A percentile compares a stretch with the other conserved stretches of the same genome.
Conservation (phyloP, 1,284 basidiomycete genomes). For the Trichosporon sp. region DNA sequence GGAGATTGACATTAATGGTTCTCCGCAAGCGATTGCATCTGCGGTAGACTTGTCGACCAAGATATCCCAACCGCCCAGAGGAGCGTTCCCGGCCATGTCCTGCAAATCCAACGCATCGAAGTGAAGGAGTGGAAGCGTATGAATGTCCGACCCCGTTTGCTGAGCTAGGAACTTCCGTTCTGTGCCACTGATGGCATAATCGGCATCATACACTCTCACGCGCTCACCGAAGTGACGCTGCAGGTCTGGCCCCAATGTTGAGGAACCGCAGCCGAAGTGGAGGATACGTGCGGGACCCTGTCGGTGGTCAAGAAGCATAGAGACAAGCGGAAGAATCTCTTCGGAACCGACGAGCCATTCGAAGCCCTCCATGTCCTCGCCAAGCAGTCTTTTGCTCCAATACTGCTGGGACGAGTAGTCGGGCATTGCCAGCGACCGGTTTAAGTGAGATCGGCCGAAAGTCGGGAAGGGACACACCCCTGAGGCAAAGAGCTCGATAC, state of each 20-base stretch:
- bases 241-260: conserved; percentile 36
- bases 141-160: background rate
- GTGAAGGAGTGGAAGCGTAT: conserved; percentile 16
- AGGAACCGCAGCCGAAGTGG: conserved; percentile 52
- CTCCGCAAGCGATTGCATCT: conserved; percentile 52
- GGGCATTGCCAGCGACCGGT: background rate
- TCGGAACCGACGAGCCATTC: conserved; percentile 47
- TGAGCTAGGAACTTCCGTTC: background rate
- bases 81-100: background rate
- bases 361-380: conserved; percentile 36
- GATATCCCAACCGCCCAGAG: conserved; percentile 40
- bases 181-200: conserved; percentile 36
- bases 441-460: background rate
- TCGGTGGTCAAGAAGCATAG: background rate
- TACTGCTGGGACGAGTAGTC: conserved; percentile 50
- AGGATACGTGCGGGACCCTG: conserved; percentile 28
- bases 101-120: conserved; percentile 23
- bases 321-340: conserved; percentile 38
- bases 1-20: background rate
- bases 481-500: too few relatives aligned
- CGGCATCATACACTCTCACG: conserved; percentile 42
- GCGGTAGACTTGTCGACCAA: conserved; percentile 53
- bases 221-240: conserved; percentile 23
- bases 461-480: background rate
- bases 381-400: conserved; percentile 44